Conservation (phyloP, 2,329 filamentous ascomycete genomes). For the Fusarium newnesense region DNA sequence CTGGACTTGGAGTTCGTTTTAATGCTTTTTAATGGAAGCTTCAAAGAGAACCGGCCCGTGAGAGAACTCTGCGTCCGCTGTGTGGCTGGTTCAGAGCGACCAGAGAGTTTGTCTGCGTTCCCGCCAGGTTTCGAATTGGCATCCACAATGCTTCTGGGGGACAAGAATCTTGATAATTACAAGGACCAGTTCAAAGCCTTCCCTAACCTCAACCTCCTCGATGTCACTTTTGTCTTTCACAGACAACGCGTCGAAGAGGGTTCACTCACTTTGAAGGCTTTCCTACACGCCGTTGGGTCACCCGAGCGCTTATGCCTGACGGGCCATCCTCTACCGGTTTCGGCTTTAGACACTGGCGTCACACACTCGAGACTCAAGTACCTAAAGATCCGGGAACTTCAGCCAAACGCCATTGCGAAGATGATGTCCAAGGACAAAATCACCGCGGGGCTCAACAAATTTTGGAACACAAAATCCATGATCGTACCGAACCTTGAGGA, state of each 20-base stretch:
- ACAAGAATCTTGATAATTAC: conserved; percentile 1
- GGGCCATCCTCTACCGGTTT: conserved; percentile 6
- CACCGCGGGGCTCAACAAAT: background rate
- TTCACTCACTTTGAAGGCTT: conserved; percentile 12
- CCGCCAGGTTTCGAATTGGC: background rate
- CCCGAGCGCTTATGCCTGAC: conserved; percentile 12
- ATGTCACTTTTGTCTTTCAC: conserved; percentile 4
- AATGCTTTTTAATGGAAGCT: conserved; percentile 8
- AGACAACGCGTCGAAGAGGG: background rate
- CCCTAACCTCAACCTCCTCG: conserved; percentile 9
- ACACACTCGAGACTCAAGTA: conserved; percentile 15
- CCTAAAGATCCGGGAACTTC: conserved; percentile 7
- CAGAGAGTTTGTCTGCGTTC: background rate
- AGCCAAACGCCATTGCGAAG: background rate
- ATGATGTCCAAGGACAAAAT: background rate
- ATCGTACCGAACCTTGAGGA: conserved; percentile 19
- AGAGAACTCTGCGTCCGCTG: conserved; percentile 16
- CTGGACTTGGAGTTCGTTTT: conserved; percentile 22
- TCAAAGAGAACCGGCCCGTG: conserved; percentile 14
- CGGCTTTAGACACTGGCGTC: background rate
- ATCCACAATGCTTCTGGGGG: background rate
- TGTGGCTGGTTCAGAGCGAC: conserved; percentile 3
- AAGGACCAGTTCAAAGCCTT: conserved; percentile 26
- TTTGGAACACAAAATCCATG: conserved; percentile 8
- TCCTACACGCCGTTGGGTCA: conserved; percentile 21